A percentile compares a stretch with the other conserved stretches of the same genome.
phyloP scores from a whole-genome alignment of 1,284 basidiomycete genomes.

The Macrocystidia cucumis region DNA sequence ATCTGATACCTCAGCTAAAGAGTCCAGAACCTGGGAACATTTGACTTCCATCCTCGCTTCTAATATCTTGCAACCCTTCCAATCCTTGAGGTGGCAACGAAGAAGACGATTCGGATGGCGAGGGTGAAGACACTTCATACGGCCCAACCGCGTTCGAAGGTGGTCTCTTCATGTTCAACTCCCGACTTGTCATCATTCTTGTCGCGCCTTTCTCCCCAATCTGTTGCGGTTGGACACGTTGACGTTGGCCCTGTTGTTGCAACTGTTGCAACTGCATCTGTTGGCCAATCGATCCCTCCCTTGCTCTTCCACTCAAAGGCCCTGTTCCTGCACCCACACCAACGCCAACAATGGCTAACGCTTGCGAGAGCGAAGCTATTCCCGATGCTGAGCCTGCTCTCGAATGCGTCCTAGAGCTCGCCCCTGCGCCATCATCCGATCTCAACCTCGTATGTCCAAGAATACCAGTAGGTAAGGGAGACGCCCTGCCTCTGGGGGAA shows the following conservation, averaged over 20 bases:
- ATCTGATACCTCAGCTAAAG: slow-evolving; percentile 22
- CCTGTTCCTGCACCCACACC: not conserved
- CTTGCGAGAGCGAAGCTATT: too few relatives aligned
- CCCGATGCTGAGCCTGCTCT: too few relatives aligned
- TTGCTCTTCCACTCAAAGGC: too few relatives aligned
- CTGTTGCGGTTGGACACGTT: slow-evolving; percentile 12
- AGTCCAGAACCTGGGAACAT: slow-evolving; percentile 50
- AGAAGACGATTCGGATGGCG: slow-evolving; percentile 2
- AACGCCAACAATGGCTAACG: not conserved
- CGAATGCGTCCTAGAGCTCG: not conserved
- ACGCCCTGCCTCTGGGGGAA: too few relatives aligned
- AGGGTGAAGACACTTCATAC: slow-evolving; percentile 6
- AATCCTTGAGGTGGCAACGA: too few relatives aligned
- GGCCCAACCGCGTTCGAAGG: slow-evolving; percentile 19
- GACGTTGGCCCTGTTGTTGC: slow-evolving; percentile 7
- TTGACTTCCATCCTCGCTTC: slow-evolving; percentile 26
- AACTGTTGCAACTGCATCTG: slow-evolving; percentile 4
- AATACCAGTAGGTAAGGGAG: too few relatives aligned
- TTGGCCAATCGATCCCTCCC: too few relatives aligned
- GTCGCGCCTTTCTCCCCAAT: too few relatives aligned
- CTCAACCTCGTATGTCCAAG: too few relatives aligned
- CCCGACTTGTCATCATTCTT: slow-evolving; percentile 27
- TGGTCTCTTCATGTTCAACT: slow-evolving; percentile 35
- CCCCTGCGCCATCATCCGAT: not conserved
- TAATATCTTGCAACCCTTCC: slow-evolving; percentile 10